phyloP scores from a whole-genome alignment of 2,329 filamentous ascomycete genomes.

The Penicillium expansum region DNA sequence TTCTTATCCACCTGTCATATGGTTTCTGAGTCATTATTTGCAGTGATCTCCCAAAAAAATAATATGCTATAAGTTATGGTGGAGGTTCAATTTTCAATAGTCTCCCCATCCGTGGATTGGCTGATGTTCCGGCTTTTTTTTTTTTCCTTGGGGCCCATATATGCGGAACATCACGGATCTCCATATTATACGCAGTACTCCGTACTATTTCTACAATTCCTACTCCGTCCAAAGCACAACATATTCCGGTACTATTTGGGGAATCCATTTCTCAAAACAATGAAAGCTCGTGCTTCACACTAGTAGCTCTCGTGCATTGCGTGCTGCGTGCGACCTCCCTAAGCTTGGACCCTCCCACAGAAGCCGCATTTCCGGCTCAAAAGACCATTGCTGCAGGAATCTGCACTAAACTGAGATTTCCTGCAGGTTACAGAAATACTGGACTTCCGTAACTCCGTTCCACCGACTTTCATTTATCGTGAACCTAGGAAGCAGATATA shows the following conservation, averaged over 20 bases:
- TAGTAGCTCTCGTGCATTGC: slow-evolving; percentile 5
- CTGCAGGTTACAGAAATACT: neutral
- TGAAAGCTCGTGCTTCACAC: slow-evolving; percentile 5
- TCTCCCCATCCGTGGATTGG: neutral
- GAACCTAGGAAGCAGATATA: neutral
- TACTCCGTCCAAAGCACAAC: neutral
- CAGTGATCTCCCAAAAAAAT: neutral
- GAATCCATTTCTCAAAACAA: neutral
- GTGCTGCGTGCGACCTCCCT: neutral
- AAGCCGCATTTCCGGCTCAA: neutral
- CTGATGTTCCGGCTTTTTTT: neutral
- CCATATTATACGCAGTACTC: neutral
- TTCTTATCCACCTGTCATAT: slow-evolving; percentile 22
- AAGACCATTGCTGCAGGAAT: neutral
- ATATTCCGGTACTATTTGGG: neutral
- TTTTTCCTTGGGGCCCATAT: neutral
- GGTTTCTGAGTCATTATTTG: slow-evolving; percentile 5
- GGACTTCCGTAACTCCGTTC: neutral
- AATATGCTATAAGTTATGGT: neutral
- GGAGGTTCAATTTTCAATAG: neutral
- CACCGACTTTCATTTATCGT: neutral
- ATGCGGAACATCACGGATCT: slow-evolving; percentile 2
- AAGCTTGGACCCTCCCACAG: slow-evolving; percentile 2
- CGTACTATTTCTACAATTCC: neutral
- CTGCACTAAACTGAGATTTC: neutral